Evolutionary conservation across 345 rosid genomes (phyloP).

Genomic region (Eucalyptus cloeziana): DNA sequence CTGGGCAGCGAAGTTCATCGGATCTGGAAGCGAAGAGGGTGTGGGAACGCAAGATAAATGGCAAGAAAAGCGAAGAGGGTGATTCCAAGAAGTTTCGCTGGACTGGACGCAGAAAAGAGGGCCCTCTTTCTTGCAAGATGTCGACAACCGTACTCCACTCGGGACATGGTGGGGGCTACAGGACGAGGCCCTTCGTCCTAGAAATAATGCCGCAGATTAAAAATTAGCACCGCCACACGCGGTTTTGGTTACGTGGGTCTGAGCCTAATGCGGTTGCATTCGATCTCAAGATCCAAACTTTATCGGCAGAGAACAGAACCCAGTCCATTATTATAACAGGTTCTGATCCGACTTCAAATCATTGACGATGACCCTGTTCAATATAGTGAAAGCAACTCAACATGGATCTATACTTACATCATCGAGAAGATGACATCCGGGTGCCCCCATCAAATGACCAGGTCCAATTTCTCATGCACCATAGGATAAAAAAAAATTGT

Average conservation of each 20-base stretch:
- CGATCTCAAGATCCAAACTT: not conserved
- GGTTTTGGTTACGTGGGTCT: not conserved
- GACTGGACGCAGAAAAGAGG: not conserved
- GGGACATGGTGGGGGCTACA: not conserved
- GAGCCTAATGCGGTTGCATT: not conserved
- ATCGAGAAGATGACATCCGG: not conserved
- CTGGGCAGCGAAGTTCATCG: not conserved
- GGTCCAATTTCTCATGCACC: not conserved
- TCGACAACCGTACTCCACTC: not conserved
- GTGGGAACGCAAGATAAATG: not conserved
- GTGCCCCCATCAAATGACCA: not conserved
- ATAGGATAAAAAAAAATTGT: not conserved
- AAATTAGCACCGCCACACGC: not conserved
- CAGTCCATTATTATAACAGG: not conserved
- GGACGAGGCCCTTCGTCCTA: not conserved
- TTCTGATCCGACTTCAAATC: not conserved
- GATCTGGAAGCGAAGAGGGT: not conserved
- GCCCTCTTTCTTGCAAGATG: not conserved
- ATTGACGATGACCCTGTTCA: not conserved
- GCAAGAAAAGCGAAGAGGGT: not conserved
- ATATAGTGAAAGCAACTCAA: not conserved
- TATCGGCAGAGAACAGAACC: not conserved
- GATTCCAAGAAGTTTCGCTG: not conserved
- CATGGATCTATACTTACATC: not conserved
- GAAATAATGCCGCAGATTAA: not conserved